These are phyloP conservation scores for Hypoxylon subgilvum DNA, from an alignment of 495 filamentous ascomycete species.

Conservation along the genomic window DNA sequence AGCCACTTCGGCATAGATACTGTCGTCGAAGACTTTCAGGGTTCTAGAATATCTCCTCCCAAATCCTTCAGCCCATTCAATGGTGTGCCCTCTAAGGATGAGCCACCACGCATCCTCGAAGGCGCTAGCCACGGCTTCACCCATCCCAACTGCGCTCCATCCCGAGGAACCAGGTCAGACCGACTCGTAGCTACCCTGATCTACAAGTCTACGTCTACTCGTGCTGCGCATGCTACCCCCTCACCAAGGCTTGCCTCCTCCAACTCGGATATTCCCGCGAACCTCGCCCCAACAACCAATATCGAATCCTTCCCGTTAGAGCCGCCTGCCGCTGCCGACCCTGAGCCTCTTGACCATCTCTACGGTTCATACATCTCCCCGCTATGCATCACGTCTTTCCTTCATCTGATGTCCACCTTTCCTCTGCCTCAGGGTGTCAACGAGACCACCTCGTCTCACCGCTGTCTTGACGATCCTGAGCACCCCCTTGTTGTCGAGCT, in stretches of 20 bases:
- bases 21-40: constrained; percentile 56
- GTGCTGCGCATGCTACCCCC: constrained; percentile 39
- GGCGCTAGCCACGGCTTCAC: constrained; percentile 62
- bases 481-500: constrained; percentile 74
- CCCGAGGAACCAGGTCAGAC: constrained; percentile 47
- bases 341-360: constrained; percentile 73
- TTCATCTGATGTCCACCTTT: constrained; percentile 74
- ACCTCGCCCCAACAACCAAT: constrained; percentile 68
- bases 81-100: constrained; percentile 57
- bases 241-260: constrained; percentile 44
- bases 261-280: constrained; percentile 54
- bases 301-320: constrained; percentile 75
- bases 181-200: constrained; percentile 70
- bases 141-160: constrained; percentile 61
- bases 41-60: constrained; percentile 42
- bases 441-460: constrained; percentile 69
- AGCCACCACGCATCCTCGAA: constrained; percentile 61
- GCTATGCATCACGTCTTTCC: constrained; percentile 81
- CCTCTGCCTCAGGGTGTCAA: constrained; percentile 60
- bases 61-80: constrained; percentile 54
- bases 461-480: constrained; percentile 66
- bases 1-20: constrained; percentile 60
- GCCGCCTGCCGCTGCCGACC: constrained; percentile 63
- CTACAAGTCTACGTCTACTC: constrained; percentile 61
- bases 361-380: constrained; percentile 80